Evolutionary conservation across 805 yeast genomes (phyloP).

Genomic region (Sugiyamaella marilandica): DNA sequence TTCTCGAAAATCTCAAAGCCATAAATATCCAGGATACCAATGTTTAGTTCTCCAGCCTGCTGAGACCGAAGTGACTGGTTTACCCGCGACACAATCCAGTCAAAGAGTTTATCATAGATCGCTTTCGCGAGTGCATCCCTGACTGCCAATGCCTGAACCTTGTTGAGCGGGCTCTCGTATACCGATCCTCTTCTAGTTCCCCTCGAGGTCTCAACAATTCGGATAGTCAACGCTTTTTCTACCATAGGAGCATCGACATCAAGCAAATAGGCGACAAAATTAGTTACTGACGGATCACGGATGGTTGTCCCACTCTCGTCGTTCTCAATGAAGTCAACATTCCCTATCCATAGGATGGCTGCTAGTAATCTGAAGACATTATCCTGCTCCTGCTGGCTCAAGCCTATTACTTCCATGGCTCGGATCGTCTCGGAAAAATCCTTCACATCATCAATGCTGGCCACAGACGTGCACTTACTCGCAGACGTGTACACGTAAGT

Average conservation of each 20-base stretch:
- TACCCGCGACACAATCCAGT: constrained; percentile 93
- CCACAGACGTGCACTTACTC: constrained; percentile 80
- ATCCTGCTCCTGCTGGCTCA: constrained; percentile 79
- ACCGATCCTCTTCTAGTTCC: constrained; percentile 89
- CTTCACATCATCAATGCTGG: constrained; percentile 73
- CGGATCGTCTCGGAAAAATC: constrained; percentile 77
- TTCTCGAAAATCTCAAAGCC: constrained; percentile 96
- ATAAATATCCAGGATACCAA: constrained; percentile 92
- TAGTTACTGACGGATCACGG: constrained; percentile 84
- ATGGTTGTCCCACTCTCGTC: constrained; percentile 81
- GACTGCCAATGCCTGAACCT: constrained; percentile 85
- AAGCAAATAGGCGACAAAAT: constrained; percentile 86
- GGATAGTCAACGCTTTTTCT: constrained; percentile 63
- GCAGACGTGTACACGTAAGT: constrained; percentile 84
- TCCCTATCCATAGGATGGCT: constrained; percentile 90
- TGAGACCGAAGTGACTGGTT: constrained; percentile 65
- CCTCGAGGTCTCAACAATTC: constrained; percentile 85
- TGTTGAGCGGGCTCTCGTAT: constrained; percentile 89
- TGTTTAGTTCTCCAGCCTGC: constrained; percentile 44
- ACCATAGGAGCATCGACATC: constrained; percentile 70
- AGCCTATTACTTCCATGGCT: constrained; percentile 87
- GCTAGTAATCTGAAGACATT: constrained; percentile 81
- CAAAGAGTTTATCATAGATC: constrained; percentile 84
- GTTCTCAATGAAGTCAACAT: constrained; percentile 77
- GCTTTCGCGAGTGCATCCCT: constrained; percentile 95